A percentile compares a stretch with the other conserved stretches of the same genome.
Conservation (phyloP, 1,284 basidiomycete species). For the Trametes hirsuta region DNA sequence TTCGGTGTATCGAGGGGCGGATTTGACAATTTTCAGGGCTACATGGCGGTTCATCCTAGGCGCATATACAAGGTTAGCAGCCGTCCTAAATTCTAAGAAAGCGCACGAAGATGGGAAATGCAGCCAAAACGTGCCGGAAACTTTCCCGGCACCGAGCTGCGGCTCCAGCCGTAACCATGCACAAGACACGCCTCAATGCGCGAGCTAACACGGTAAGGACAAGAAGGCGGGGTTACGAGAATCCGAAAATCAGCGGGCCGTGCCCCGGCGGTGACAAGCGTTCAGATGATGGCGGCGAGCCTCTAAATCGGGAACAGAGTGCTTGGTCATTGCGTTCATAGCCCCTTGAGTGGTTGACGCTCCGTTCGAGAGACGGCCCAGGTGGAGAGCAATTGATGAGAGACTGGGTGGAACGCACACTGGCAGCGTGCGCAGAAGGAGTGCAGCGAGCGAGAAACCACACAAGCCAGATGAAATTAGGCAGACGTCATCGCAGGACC, state of each 20-base stretch:
- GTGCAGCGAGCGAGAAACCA: background rate
- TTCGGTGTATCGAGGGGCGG: slow-evolving; percentile 95
- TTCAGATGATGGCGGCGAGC: background rate
- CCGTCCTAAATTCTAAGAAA: background rate
- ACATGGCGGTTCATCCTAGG: slow-evolving; percentile 92
- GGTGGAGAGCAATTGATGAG: no score
- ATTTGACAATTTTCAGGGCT: slow-evolving; percentile 98
- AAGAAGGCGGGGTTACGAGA: slow-evolving; percentile 4
- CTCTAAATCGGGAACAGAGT: background rate
- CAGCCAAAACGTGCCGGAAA: no score
- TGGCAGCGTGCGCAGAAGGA: background rate
- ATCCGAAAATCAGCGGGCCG: slow-evolving; percentile 8
- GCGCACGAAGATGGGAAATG: background rate
- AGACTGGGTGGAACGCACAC: no score
- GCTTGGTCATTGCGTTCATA: background rate
- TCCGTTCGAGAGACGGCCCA: no score
- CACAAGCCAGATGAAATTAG: no score
- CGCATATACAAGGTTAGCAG: background rate
- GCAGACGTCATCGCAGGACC: background rate
- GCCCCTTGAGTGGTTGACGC: no score
- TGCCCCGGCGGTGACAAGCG: background rate
- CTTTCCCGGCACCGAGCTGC: no score
- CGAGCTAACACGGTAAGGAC: background rate
- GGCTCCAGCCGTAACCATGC: no score
- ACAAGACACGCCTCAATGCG: no score